Base-by-base conservation (phyloP, 1,139 yeast species). In the Candida anutae region DNA sequence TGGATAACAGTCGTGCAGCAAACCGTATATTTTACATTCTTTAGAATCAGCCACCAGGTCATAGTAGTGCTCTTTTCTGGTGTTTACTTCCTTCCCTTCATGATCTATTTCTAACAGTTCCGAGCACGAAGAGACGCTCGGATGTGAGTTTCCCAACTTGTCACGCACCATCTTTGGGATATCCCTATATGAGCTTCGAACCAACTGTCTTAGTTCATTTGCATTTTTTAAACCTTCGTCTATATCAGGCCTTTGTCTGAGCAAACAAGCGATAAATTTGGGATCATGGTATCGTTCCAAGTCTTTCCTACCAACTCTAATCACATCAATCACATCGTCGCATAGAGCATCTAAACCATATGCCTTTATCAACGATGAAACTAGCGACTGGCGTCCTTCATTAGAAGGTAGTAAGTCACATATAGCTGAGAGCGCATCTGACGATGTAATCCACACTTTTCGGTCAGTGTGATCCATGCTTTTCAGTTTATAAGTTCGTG, bases 1-100 rank as follows among this genome's bases (percentile, higher is more conserved):
- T 1, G 69, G 45, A 2, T 79, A 79, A 45, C 90, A 81, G 45
- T 82, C 94, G 38, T 72, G 69, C 12, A 53, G 47, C 5, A 77
- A 53, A 0, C 78, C 77, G 39, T 34, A 29, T 15, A 13, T 15
- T 16, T 34, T 29, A 24, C 27, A 26, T 4, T 26, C 17, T 5
- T 25, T 26, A 13, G 24, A 17, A 17, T 28, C 29, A 2, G 27
- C 30, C 6, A 21, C 25, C 13, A 16, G 19, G n/a, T 25, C 27
- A 12, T 15, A 12, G 6, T 23, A 17, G 2, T 8, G 25, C n/a
- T 30, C 35, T 9, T 26, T 36, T 21, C 30, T 33, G 10, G 13
- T 18, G 12, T 25, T 24, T 23, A 9, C 12, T 18, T 18, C 11
- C 12, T 22, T 15, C 15, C 16, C 29, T 8, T 15, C 28, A 21